Percentiles rank a stretch among this genome's conserved stretches.
phyloP scores from a whole-genome alignment of 2,329 filamentous ascomycete genomes.

The Sphaerulina musiva region DNA sequence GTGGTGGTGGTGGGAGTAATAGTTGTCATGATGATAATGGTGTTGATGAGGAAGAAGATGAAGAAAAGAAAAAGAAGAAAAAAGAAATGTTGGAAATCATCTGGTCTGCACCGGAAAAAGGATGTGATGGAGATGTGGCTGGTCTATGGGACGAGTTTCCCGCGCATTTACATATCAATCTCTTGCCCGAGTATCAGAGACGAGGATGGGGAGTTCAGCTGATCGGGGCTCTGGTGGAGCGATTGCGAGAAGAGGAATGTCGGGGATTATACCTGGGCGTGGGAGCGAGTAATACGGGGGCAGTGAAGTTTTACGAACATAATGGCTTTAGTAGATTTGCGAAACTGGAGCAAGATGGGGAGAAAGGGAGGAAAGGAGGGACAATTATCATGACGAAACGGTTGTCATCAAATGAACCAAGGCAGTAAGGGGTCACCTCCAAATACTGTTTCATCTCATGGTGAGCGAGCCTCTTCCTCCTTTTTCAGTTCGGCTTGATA shows the following conservation, averaged over 20 bases:
- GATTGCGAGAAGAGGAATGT: background rate
- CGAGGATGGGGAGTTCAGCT: background rate
- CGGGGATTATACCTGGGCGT: background rate
- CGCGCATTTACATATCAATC: slow-evolving; percentile 37
- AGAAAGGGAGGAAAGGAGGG: background rate
- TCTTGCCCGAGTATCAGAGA: slow-evolving; percentile 32
- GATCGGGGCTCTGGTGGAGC: background rate
- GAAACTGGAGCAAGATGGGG: slow-evolving; percentile 1
- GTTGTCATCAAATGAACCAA: background rate
- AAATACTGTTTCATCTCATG: too few species aligned
- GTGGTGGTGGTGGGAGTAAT: too few species aligned
- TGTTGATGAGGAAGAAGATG: background rate
- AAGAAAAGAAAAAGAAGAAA: slow-evolving; percentile 13
- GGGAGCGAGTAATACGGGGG: background rate
- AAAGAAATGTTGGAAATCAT: slow-evolving; percentile 21
- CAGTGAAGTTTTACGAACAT: background rate
- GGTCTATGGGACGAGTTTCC: slow-evolving; percentile 28
- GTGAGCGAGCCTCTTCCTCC: background rate
- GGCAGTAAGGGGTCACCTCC: too few species aligned
- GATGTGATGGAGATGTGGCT: slow-evolving; percentile 14
- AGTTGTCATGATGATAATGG: too few species aligned
- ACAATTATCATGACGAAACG: background rate
- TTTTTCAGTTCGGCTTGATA: slow-evolving; percentile 4
- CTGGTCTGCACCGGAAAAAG: slow-evolving; percentile 5
- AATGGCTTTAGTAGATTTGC: slow-evolving; percentile 26